These are phyloP conservation scores for Capronia coronata DNA, from an alignment of 2,329 filamentous ascomycete genomes.

Conservation along the genomic window DNA sequence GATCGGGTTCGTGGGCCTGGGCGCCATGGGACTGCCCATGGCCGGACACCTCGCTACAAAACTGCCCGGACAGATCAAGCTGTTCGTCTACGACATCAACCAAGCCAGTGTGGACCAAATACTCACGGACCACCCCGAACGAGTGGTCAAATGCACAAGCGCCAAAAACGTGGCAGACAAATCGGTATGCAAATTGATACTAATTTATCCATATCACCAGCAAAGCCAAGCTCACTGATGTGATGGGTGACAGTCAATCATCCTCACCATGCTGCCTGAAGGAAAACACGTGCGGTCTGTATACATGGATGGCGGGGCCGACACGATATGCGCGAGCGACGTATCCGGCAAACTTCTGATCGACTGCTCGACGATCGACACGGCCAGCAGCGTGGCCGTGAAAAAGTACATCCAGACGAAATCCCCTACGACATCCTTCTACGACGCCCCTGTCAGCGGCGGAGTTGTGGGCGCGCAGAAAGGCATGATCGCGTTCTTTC, in stretches of 20 bases:
- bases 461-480: slow-evolving; percentile 48
- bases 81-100: slow-evolving; percentile 48
- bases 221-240: too few relatives aligned
- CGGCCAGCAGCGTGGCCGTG: slow-evolving; percentile 35
- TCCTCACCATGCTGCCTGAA: slow-evolving; percentile 36
- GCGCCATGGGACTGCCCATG: slow-evolving; percentile 53
- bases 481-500: slow-evolving; percentile 50
- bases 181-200: too few relatives aligned
- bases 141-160: slow-evolving; percentile 37
- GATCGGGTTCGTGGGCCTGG: slow-evolving; percentile 48
- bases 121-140: slow-evolving; percentile 36
- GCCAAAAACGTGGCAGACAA: slow-evolving; percentile 47
- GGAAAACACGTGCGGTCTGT: slow-evolving; percentile 34
- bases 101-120: slow-evolving; percentile 40
- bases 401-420: slow-evolving; percentile 20
- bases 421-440: slow-evolving; percentile 39
- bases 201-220: too few relatives aligned
- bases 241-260: too few relatives aligned
- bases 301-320: slow-evolving; percentile 43
- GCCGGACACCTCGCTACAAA: slow-evolving; percentile 46
- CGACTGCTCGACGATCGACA: slow-evolving; percentile 53
- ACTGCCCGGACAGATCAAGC: slow-evolving; percentile 37
- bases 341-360: slow-evolving; percentile 45
- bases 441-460: slow-evolving; percentile 50
- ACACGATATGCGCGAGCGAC: slow-evolving; percentile 36